Base-by-base conservation (phyloP, 2,329 filamentous ascomycete species). In the Penicillium sp. region DNA sequence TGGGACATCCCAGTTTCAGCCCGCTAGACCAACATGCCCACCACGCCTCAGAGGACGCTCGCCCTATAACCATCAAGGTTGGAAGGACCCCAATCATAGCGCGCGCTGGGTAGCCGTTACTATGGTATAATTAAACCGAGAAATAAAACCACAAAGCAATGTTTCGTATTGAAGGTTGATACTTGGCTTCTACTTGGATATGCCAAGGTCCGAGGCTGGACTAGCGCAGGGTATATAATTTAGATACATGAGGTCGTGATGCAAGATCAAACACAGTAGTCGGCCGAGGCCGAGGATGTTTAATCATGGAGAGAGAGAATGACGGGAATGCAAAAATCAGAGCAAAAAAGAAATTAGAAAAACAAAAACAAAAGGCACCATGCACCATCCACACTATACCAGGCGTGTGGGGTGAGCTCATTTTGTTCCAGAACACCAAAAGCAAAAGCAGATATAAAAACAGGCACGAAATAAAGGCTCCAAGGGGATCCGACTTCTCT, bases 241-340 rank as follows among this genome's bases (percentile, higher is more conserved):
- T 53, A 67, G 55, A 62, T 60, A 65, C 60, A 67, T 67, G 62
- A 63, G 51, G 19, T 62, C 57, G 58, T 64, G 51, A 65, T 60
- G 60, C 52, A 63, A 58, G 57, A 50, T 52, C 43, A 50, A 52
- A 21, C 41, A 13, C 38, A 34, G 39, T 39, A 48, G 25, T 46
- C 38, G 25, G 6, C 31, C 15, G 25, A 45, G 4, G 33, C 52
- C 27, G 38, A 53, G 19, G 15, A 43, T 25, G 29, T 50, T 52
- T 36, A 21, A 43, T n/a, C 34, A 33, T 25, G 25, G 11, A 13
- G 7, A 27, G 11, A 23, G 33, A 39, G 29, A 47, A 31, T 6
- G 29, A 21, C 7, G 9, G 29, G 16, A 27, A 41, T 36, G 36
- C 40, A 39, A 29, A 29, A n/a, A 29, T 9, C 9, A 52, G 23